Base-by-base conservation (phyloP, 495 filamentous ascomycete species). In the Zalerion maritima region DNA sequence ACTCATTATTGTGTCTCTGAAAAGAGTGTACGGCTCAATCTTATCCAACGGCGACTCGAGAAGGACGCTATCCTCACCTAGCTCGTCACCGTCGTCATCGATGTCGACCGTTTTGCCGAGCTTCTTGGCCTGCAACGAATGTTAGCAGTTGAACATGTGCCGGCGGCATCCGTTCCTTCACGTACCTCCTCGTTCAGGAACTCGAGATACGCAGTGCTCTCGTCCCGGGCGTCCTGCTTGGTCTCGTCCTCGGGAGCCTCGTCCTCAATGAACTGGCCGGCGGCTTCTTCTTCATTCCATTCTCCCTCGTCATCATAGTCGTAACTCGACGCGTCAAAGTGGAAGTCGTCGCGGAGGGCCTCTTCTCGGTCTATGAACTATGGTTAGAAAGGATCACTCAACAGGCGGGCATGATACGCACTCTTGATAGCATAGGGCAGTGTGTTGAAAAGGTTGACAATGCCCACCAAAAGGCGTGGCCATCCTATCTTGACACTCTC, bases 21-120 rank as follows among this genome's bases (percentile, higher is more conserved):
- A 93, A 37, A 91, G 55, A 39, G 70, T 66, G 50, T 97, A 97
- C 6, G 87, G 86, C 50, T 97, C 91, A 31, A 97, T 63, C 52
- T 83, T 82, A 55, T 97, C 91, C 19, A 97, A 60, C 14, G 86
- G 89, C 4, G 87, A 89, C 51, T 96, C 89, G 7, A 96, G 71
- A 29, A 94, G 60, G 28, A 77, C 75, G 49, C 87, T 85, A 41
- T 97, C 89, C 44, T 94, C 89, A 14, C 92, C 64, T 13, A 91
- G 74, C 19, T 94, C 86, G 23, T 89, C 86, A 15, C 93, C 83
- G 14, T 79, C 78, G 6, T 75, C 73, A 5, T 58, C 42, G 16
- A 69, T 71, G 7, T 64, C 63, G 6, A 70, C 63, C 13, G 31
- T 37, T 16, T 71, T 69, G 27, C 70, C 66, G 46, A 89, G 87